Evolutionary conservation across 306 rosid species (phyloP).

Genomic region (Fragaria nilgerrensis): DNA sequence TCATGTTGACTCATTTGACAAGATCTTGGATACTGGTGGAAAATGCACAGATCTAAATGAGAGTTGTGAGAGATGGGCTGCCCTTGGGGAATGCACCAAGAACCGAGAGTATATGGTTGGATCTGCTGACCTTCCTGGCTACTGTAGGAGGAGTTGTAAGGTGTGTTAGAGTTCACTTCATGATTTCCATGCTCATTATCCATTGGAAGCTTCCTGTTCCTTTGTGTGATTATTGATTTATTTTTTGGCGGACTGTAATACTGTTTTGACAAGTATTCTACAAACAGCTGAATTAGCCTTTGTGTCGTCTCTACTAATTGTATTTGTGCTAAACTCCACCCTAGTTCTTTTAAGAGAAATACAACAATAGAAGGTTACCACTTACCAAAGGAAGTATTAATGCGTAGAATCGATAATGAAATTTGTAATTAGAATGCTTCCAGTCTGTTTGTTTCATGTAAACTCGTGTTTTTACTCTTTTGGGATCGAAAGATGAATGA

Average conservation of each 20-base stretch:
- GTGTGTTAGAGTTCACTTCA: conserved; percentile 44
- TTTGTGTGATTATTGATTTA: conserved; percentile 6
- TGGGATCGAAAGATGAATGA: conserved; percentile 1
- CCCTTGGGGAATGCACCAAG: conserved; percentile 88
- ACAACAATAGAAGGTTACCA: background rate
- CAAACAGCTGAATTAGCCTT: conserved; percentile 13
- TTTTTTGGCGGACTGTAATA: conserved; percentile 23
- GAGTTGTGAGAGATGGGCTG: conserved; percentile 95
- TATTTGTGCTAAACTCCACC: background rate
- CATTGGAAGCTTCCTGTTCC: conserved; percentile 18
- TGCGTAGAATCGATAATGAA: background rate
- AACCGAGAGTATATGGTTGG: conserved; percentile 91
- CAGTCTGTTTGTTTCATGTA: background rate
- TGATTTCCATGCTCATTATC: conserved; percentile 19
- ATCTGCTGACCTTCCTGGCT: conserved; percentile 78
- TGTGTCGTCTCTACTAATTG: background rate
- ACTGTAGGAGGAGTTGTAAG: conserved; percentile 87
- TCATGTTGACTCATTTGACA: conserved; percentile 86
- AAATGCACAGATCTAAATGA: conserved; percentile 64
- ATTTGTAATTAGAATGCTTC: background rate
- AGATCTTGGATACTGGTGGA: conserved; percentile 44
- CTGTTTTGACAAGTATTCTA: conserved; percentile 10
- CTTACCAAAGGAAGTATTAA: background rate
- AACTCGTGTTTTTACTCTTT: background rate
- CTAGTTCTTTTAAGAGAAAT: background rate